Evolutionary conservation across 169 alveolate species (phyloP).

Genomic region (Miamiensis avidus): DNA sequence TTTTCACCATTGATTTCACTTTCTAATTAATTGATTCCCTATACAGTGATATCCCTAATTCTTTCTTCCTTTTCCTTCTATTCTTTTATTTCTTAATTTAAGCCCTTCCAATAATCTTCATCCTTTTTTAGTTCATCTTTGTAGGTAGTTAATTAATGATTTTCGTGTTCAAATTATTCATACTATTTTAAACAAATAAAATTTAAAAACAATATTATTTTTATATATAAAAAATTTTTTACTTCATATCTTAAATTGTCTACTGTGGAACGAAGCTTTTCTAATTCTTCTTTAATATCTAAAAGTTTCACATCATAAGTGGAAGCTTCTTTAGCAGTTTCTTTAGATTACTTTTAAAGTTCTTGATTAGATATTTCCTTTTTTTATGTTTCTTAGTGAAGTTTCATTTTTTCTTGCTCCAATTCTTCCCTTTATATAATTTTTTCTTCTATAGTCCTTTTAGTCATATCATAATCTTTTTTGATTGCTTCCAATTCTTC

Average conservation of each 20-base stretch:
- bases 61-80: constrained; percentile 47
- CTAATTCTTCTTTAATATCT: too few species aligned
- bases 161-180: background rate
- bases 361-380: constrained; percentile 44
- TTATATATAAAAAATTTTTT: too few species aligned
- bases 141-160: constrained; percentile 20
- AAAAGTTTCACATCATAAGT: too few species aligned
- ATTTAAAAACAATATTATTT: too few species aligned
- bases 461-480: constrained; percentile 42
- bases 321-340: constrained; percentile 44
- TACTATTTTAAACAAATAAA: too few species aligned
- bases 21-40: constrained; percentile 58
- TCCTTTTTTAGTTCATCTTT: constrained; percentile 22
- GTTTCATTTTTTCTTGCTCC: constrained; percentile 29
- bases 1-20: constrained; percentile 58
- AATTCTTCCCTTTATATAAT: constrained; percentile 47
- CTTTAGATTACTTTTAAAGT: constrained; percentile 26
- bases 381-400: constrained; percentile 24
- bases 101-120: background rate
- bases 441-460: constrained; percentile 29
- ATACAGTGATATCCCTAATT: constrained; percentile 48
- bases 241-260: too few species aligned
- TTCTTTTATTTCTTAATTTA: constrained; percentile 23
- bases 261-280: too few species aligned
- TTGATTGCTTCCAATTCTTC: constrained; percentile 49